phyloP scores from a whole-genome alignment of 2,329 filamentous ascomycete species.

The Cladophialophora yegresii region DNA sequence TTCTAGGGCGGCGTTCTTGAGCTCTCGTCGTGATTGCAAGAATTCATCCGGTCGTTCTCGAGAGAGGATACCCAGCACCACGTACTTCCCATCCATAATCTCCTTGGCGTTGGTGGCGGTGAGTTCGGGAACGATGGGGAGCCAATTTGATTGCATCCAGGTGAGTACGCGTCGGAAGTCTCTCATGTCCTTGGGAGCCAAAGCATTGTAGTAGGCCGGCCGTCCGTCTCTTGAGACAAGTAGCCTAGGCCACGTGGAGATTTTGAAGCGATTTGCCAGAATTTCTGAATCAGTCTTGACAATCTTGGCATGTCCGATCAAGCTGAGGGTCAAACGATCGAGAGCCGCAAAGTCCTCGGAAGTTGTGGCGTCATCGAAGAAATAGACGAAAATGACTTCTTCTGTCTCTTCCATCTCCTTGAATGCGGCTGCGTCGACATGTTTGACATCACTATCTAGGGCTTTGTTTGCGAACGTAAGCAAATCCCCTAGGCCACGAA shows the following conservation, averaged over 20 bases:
- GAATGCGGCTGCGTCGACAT: slow-evolving; percentile 76
- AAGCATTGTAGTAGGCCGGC: slow-evolving; percentile 82
- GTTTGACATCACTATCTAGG: slow-evolving; percentile 73
- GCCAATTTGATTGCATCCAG: slow-evolving; percentile 97
- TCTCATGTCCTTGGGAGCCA: slow-evolving; percentile 89
- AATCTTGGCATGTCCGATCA: slow-evolving; percentile 88
- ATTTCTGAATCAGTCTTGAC: slow-evolving; percentile 83
- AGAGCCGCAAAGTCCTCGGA: slow-evolving; percentile 87
- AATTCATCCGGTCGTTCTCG: slow-evolving; percentile 79
- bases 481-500: slow-evolving; percentile 89
- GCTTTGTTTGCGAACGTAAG: slow-evolving; percentile 85
- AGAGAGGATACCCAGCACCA: slow-evolving; percentile 88
- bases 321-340: slow-evolving; percentile 78
- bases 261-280: slow-evolving; percentile 82
- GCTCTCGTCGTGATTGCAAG: slow-evolving; percentile 74
- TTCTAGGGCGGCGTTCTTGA: slow-evolving; percentile 92
- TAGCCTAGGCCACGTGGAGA: slow-evolving; percentile 93
- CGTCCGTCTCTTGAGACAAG: slow-evolving; percentile 86
- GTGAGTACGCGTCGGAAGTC: slow-evolving; percentile 75
- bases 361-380: slow-evolving; percentile 94
- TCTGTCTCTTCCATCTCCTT: slow-evolving; percentile 85
- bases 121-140: slow-evolving; percentile 91
- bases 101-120: slow-evolving; percentile 88
- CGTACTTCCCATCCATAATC: slow-evolving; percentile 91
- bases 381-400: slow-evolving; percentile 95